phyloP scores from a whole-genome alignment of 306 rosid species.

The Cicer judaicum region DNA sequence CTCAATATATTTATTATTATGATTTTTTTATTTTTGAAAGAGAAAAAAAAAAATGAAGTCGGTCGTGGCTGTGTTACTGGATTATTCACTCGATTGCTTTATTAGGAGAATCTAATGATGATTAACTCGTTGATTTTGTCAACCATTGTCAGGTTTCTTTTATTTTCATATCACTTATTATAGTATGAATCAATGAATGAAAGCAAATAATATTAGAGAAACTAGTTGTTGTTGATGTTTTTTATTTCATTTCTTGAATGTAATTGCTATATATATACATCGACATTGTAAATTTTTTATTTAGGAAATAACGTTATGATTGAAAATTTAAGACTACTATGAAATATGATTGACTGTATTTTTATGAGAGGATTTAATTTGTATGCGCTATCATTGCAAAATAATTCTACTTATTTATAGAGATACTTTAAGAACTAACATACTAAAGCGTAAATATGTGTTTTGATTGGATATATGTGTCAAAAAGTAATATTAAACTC shows the following conservation, averaged over 20 bases:
- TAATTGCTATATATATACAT: not conserved
- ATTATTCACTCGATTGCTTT: too few relatives aligned
- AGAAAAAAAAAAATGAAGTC: too few relatives aligned
- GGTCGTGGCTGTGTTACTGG: too few relatives aligned
- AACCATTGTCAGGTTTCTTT: conserved; percentile 79
- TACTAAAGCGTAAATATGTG: too few relatives aligned
- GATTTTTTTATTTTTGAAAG: not conserved
- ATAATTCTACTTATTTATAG: too few relatives aligned
- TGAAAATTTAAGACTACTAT: not conserved
- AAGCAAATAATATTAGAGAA: not conserved
- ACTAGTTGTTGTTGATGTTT: not conserved
- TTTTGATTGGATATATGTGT: too few relatives aligned
- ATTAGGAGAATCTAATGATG: conserved; percentile 69
- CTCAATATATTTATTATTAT: not conserved
- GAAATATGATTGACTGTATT: not conserved
- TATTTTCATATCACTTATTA: not conserved
- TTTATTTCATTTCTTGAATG: not conserved
- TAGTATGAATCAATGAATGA: not conserved
- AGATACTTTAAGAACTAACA: too few relatives aligned
- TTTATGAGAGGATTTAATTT: too few relatives aligned
- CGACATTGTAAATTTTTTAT: not conserved
- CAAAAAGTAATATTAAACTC: not conserved
- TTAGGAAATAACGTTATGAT: not conserved
- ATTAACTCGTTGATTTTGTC: conserved; percentile 73
- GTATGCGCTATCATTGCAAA: too few relatives aligned